phyloP scores from a whole-genome alignment of 805 yeast species.

The Candida glaebosa region DNA sequence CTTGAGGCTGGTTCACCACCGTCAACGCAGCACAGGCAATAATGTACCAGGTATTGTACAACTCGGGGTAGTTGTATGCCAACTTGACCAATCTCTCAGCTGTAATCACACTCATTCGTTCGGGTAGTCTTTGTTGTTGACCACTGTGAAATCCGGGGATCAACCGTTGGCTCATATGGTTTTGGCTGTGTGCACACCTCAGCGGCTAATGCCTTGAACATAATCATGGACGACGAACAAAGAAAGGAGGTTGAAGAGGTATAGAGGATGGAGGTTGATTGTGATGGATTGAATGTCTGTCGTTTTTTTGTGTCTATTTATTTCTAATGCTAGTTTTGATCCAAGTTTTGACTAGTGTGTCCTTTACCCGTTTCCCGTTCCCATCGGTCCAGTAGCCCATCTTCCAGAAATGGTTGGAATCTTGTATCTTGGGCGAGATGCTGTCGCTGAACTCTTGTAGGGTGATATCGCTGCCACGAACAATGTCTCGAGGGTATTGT shows the following conservation, averaged over 20 bases:
- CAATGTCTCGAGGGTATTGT: constrained; percentile 22
- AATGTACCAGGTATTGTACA: constrained; percentile 65
- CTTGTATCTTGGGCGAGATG: constrained; percentile 21
- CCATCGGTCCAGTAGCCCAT: constrained; percentile 54
- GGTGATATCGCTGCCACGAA: constrained; percentile 17
- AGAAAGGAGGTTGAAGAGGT: background rate
- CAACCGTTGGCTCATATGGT: too few species aligned
- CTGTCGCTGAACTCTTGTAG: constrained; percentile 20
- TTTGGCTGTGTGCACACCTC: too few species aligned
- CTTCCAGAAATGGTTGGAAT: constrained; percentile 60
- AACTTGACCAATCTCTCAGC: constrained; percentile 53
- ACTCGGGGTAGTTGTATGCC: constrained; percentile 50
- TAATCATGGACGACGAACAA: background rate
- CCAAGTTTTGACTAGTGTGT: constrained; percentile 57
- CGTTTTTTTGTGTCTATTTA: background rate
- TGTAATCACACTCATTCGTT: constrained; percentile 30
- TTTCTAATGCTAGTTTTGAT: constrained; percentile 30
- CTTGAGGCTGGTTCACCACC: constrained; percentile 79
- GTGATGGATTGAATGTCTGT: background rate
- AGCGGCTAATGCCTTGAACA: too few species aligned
- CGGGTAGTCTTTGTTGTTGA: background rate
- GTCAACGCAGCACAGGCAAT: constrained; percentile 80
- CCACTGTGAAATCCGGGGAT: background rate
- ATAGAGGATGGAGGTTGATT: background rate
- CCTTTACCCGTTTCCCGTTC: constrained; percentile 46